phyloP scores from a whole-genome alignment of 441 rosid genomes.

The Aleurites moluccanus region DNA sequence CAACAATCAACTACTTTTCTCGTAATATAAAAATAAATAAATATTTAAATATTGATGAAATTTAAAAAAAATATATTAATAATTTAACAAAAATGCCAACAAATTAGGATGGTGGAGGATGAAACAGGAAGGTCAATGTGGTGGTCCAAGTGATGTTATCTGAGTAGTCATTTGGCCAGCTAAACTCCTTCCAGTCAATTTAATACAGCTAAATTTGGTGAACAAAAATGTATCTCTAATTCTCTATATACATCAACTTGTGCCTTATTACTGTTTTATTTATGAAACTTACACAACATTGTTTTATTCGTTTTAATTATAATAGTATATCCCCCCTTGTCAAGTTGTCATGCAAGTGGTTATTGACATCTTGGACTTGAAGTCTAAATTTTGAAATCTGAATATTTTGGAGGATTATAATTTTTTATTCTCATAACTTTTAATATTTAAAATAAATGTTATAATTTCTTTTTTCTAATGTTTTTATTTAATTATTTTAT shows the following conservation, averaged over 20 bases:
- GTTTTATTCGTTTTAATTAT: background rate
- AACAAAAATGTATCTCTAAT: background rate
- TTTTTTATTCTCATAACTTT: too few species aligned
- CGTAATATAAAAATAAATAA: too few species aligned
- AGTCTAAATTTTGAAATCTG: background rate
- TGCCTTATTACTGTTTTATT: too few species aligned
- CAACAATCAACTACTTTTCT: too few species aligned
- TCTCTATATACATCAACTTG: background rate
- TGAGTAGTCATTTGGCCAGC: constrained; percentile 17
- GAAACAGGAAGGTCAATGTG: background rate
- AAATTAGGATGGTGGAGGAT: constrained; percentile 4
- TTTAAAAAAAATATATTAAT: too few species aligned
- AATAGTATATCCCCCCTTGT: background rate
- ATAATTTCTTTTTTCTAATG: too few species aligned
- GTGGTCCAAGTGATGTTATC: too few species aligned
- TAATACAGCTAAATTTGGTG: constrained; percentile 17
- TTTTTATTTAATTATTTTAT: too few species aligned
- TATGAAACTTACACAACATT: background rate
- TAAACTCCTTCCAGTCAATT: constrained; percentile 16
- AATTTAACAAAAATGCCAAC: background rate
- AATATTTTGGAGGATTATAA: background rate
- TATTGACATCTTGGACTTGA: too few species aligned
- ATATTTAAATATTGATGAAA: too few species aligned
- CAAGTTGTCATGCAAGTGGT: too few species aligned
- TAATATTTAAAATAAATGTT: too few species aligned